A percentile compares a stretch with the other conserved stretches of the same genome.
Conservation (phyloP, 192 early-diverging fungal genomes). For the Irineochytrium annulatum region DNA sequence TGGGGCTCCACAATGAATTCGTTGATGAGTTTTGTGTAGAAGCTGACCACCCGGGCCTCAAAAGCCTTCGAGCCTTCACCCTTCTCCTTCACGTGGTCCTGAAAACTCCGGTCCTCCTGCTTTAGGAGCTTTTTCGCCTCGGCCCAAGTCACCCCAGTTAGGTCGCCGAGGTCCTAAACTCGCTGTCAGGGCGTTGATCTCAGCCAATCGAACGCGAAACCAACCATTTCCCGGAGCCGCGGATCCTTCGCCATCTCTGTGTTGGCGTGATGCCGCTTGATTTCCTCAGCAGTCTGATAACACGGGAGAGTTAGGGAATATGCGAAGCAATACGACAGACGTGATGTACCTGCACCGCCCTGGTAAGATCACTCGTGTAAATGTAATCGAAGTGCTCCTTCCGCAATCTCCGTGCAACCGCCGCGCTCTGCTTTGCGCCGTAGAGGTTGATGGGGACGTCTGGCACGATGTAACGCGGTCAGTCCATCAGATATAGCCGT, state of each 20-base stretch:
- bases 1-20: conserved; percentile 39
- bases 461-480: not conserved
- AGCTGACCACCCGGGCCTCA: conserved; percentile 35
- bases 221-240: conserved; percentile 40
- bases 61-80: conserved; percentile 35
- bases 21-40: conserved; percentile 42
- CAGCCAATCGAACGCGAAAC: not conserved
- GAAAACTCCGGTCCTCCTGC: conserved; percentile 27
- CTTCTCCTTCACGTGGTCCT: conserved; percentile 33
- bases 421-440: conserved; percentile 35
- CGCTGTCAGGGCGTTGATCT: not conserved
- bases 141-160: conserved; percentile 40
- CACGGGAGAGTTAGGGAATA: not conserved
- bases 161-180: conserved; percentile 34
- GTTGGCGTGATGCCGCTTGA: conserved; percentile 35
- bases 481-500: not conserved
- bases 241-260: conserved; percentile 26
- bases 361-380: conserved; percentile 41
- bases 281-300: conserved; percentile 38
- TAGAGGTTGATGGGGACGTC: conserved; percentile 31
- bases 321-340: not conserved
- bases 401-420: conserved; percentile 36
- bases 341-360: conserved; percentile 33
- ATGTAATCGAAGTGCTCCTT: conserved; percentile 43
- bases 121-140: conserved; percentile 39